Conservation (phyloP, 2,329 filamentous ascomycete genomes). For the Chrysoporthe deuterocubensis region DNA sequence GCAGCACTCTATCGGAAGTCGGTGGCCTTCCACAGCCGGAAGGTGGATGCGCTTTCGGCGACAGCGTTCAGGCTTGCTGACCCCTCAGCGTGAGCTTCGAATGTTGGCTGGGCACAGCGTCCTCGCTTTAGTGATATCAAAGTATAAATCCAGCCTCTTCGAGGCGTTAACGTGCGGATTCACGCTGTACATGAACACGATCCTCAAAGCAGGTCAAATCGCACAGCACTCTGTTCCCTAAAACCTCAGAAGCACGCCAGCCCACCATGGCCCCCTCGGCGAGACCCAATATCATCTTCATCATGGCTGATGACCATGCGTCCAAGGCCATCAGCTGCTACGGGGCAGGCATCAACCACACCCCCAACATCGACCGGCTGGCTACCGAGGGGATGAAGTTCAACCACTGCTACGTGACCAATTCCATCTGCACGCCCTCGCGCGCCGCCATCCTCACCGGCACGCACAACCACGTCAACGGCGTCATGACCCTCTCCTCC, state of each 20-base stretch:
- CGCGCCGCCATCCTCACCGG: constrained; percentile 54
- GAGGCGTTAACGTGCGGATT: background rate
- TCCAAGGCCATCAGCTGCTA: constrained; percentile 54
- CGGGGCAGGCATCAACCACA: constrained; percentile 55
- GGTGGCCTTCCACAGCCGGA: background rate
- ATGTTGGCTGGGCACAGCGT: background rate
- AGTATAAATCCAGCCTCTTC: background rate
- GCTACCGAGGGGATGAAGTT: constrained; percentile 55
- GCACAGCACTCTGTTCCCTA: background rate
- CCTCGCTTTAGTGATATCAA: too few species aligned
- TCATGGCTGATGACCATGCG: constrained; percentile 60
- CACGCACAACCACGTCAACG: constrained; percentile 58
- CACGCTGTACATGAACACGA: background rate
- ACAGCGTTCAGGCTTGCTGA: background rate
- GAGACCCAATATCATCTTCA: constrained; percentile 50
- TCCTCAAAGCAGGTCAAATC: background rate
- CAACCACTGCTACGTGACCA: constrained; percentile 59
- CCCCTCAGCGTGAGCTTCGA: background rate
- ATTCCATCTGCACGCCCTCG: constrained; percentile 57
- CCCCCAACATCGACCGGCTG: constrained; percentile 55
- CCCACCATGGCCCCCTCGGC: background rate
- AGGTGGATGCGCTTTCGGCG: background rate
- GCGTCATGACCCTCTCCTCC: constrained; percentile 52
- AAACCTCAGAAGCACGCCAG: background rate
- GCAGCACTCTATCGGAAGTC: constrained; percentile 3